Percentiles rank a stretch among this genome's conserved stretches.
Evolutionary conservation across 345 rosid genomes (phyloP).

Genomic region (Bruguiera gymnorhiza): DNA sequence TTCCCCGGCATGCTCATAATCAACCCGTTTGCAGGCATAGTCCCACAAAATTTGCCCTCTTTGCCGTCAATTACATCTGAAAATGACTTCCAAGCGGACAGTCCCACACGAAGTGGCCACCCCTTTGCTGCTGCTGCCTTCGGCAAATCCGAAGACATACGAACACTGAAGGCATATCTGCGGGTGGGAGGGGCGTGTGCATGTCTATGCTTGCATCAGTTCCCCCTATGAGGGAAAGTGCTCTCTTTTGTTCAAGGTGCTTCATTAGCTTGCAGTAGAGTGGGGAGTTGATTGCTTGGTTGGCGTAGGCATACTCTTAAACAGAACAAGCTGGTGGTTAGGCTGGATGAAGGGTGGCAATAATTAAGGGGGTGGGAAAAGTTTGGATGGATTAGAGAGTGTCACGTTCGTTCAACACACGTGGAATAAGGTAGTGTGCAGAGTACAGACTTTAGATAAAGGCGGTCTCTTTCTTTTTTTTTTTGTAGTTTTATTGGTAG

Average conservation of each 20-base stretch:
- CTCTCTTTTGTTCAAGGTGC: conserved; percentile 14
- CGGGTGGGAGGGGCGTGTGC: conserved; percentile 5
- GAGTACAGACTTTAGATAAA: conserved; percentile 2
- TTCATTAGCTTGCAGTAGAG: conserved; percentile 12
- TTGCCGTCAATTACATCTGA: no score
- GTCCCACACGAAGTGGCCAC: conserved; percentile 11
- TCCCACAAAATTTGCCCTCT: no score
- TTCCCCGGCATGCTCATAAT: conserved; percentile 24
- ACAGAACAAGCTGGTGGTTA: conserved; percentile 10
- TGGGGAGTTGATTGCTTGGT: conserved; percentile 6
- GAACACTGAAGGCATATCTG: no score
- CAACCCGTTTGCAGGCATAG: neutral
- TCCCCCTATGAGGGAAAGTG: conserved; percentile 9
- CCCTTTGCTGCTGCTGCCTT: conserved; percentile 17
- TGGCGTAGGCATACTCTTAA: conserved; percentile 13
- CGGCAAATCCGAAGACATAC: conserved; percentile 10
- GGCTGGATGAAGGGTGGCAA: conserved; percentile 16
- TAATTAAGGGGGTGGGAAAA: conserved; percentile 6
- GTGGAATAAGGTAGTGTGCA: conserved; percentile 32
- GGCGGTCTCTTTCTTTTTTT: conserved; percentile 10
- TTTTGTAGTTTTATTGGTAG: neutral
- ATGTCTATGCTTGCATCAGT: conserved; percentile 9
- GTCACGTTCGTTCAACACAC: conserved; percentile 26
- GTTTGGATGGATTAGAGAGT: no score
- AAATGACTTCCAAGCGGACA: neutral